phyloP scores from a whole-genome alignment of 768 basidiomycete genomes.

The Cystofilobasidium macerans region DNA sequence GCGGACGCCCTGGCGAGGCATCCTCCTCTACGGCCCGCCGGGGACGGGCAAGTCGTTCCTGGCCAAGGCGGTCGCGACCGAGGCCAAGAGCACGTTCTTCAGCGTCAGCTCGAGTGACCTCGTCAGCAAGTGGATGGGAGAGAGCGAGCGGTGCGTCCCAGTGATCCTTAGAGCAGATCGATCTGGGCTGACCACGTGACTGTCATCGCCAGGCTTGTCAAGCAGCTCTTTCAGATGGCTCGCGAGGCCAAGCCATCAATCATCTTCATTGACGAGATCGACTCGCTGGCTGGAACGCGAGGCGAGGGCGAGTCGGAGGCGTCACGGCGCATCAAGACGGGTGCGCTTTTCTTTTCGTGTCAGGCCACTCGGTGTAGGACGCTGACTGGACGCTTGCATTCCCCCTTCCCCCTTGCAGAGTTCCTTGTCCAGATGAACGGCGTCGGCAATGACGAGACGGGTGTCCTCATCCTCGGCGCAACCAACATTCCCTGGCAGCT shows the following conservation, averaged over 20 bases:
- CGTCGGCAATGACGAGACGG: slow-evolving; percentile 93
- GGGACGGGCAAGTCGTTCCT: slow-evolving; percentile 95
- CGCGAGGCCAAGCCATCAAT: slow-evolving; percentile 93
- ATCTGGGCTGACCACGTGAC: background rate
- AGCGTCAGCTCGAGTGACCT: slow-evolving; percentile 88
- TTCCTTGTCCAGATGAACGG: slow-evolving; percentile 96
- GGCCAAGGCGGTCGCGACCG: slow-evolving; percentile 96
- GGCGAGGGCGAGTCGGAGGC: slow-evolving; percentile 97
- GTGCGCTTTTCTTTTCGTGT: slow-evolving; percentile 35
- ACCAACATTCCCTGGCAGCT: slow-evolving; percentile 99
- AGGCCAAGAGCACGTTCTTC: slow-evolving; percentile 98
- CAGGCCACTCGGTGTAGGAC: background rate
- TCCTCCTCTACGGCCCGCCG: slow-evolving; percentile 90
- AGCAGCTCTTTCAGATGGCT: slow-evolving; percentile 91
- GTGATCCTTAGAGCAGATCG: background rate
- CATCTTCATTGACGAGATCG: slow-evolving; percentile 98
- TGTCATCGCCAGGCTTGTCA: slow-evolving; percentile 59
- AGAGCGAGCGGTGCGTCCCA: slow-evolving; percentile 71
- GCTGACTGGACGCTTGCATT: background rate
- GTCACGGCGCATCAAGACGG: slow-evolving; percentile 92
- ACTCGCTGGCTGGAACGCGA: slow-evolving; percentile 85
- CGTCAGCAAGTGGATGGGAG: slow-evolving; percentile 99
- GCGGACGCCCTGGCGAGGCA: slow-evolving; percentile 93
- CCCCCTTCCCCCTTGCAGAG: slow-evolving; percentile 7
- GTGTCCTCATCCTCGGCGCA: slow-evolving; percentile 88